Conservation (phyloP, 768 basidiomycete species). For the Termitomyces sp. region DNA sequence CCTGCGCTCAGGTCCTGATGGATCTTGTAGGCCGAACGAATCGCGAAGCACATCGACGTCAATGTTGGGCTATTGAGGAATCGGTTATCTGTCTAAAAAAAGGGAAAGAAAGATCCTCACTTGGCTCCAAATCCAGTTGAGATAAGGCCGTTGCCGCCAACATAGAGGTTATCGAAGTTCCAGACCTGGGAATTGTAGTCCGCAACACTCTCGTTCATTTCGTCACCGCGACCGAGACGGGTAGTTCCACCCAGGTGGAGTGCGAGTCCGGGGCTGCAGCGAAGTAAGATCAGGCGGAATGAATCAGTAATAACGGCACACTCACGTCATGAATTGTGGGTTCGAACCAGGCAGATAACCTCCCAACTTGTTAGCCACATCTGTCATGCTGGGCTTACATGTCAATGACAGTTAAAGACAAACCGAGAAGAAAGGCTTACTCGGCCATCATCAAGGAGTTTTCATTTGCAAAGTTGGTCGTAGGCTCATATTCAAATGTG, state of each 20-base stretch:
- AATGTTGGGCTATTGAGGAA: neutral
- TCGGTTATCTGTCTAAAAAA: neutral
- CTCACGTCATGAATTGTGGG: conserved; percentile 3
- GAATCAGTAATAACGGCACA: neutral
- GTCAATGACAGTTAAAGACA: neutral
- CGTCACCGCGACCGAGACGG: neutral
- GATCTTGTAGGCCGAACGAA: neutral
- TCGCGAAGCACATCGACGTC: neutral
- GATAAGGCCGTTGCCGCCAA: conserved; percentile 1
- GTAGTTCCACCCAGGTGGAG: neutral
- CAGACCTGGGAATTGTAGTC: neutral
- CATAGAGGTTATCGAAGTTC: neutral
- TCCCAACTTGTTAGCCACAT: neutral
- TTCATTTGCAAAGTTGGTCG: neutral
- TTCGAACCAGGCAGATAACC: neutral
- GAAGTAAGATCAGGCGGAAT: neutral
- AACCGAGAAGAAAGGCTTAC: neutral
- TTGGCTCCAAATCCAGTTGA: neutral
- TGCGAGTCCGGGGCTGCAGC: neutral
- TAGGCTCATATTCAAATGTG: neutral
- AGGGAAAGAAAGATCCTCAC: neutral
- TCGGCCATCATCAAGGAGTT: neutral
- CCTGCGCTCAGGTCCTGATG: neutral
- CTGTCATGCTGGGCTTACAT: neutral
- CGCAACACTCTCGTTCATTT: neutral